phyloP scores from a whole-genome alignment of 2,329 filamentous ascomycete species.

The Aspergillus intermedius region DNA sequence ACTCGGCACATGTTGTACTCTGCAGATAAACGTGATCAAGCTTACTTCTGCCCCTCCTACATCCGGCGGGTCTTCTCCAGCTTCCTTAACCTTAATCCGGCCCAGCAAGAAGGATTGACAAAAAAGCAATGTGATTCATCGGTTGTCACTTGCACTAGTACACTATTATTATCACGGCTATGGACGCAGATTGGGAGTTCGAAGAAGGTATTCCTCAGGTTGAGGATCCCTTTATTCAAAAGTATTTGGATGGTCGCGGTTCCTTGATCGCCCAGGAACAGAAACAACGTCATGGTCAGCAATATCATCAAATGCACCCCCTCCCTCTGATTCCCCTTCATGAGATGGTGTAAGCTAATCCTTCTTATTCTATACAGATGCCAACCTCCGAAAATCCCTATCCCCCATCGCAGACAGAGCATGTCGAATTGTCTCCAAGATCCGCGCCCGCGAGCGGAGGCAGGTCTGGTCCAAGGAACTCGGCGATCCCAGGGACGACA shows the following conservation, averaged over 20 bases:
- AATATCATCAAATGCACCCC: not conserved
- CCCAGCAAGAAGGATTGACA: no score
- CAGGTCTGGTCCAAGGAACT: slow-evolving; percentile 70
- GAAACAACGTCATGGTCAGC: slow-evolving; percentile 69
- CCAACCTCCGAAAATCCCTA: slow-evolving; percentile 44
- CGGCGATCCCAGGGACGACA: slow-evolving; percentile 22
- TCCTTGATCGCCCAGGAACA: slow-evolving; percentile 75
- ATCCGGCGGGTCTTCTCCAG: not conserved
- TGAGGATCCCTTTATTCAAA: slow-evolving; percentile 70
- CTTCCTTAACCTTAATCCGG: not conserved
- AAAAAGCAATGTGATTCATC: no score
- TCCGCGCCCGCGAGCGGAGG: slow-evolving; percentile 68
- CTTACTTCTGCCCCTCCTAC: no score
- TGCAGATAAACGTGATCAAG: no score
- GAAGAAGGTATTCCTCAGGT: slow-evolving; percentile 42
- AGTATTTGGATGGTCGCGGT: slow-evolving; percentile 70
- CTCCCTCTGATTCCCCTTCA: not conserved
- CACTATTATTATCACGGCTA: slow-evolving; percentile 9
- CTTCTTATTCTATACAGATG: slow-evolving; percentile 15
- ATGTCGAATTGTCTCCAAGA: slow-evolving; percentile 70
- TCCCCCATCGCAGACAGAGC: slow-evolving; percentile 74
- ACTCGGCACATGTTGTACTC: no score
- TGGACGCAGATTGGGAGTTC: slow-evolving; percentile 25
- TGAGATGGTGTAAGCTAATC: slow-evolving; percentile 7
- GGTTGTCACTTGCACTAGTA: not conserved